A percentile compares a stretch with the other conserved stretches of the same genome.
Evolutionary conservation across 2,329 filamentous ascomycete species (phyloP).

Genomic region (Fusarium tupiense): DNA sequence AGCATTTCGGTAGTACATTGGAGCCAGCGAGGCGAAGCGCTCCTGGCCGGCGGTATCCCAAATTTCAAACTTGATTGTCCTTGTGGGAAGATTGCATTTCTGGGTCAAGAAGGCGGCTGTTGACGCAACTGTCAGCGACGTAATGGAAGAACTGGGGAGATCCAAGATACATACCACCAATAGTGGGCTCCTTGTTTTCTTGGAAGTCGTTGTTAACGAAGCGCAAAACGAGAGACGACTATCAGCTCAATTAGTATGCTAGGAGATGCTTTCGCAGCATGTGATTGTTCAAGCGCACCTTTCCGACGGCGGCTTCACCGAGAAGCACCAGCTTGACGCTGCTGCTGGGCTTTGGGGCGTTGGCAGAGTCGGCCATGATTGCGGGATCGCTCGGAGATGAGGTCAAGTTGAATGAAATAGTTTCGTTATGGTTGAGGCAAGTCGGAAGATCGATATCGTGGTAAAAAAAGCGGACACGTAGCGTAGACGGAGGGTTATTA

Average conservation of each 20-base stretch:
- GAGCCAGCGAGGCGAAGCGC: constrained; percentile 93
- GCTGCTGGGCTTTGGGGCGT: constrained; percentile 92
- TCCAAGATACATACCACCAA: constrained; percentile 76
- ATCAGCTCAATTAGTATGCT: constrained; percentile 41
- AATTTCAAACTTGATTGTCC: constrained; percentile 94
- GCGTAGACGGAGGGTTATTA: not conserved
- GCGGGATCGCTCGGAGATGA: constrained; percentile 31
- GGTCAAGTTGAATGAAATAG: constrained; percentile 6
- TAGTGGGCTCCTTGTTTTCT: constrained; percentile 99
- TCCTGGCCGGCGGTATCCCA: constrained; percentile 99
- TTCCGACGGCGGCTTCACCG: constrained; percentile 97
- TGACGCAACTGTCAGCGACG: constrained; percentile 22
- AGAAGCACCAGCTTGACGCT: constrained; percentile 99
- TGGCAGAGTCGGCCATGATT: constrained; percentile 59
- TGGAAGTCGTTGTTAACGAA: constrained; percentile 99
- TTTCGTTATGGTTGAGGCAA: constrained; percentile 5
- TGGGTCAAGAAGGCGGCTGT: constrained; percentile 96
- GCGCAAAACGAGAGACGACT: constrained; percentile 96
- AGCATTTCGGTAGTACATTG: constrained; percentile 99
- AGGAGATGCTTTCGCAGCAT: not conserved
- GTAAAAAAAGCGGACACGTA: constrained; percentile 8
- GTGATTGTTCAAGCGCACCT: constrained; percentile 67
- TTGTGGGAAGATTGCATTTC: constrained; percentile 94
- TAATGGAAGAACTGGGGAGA: not conserved
- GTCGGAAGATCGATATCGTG: not conserved